Percentiles rank a stretch among this genome's conserved stretches.
phyloP scores from a whole-genome alignment of 805 yeast genomes.

The Maudiozyma serrabonitensis region DNA sequence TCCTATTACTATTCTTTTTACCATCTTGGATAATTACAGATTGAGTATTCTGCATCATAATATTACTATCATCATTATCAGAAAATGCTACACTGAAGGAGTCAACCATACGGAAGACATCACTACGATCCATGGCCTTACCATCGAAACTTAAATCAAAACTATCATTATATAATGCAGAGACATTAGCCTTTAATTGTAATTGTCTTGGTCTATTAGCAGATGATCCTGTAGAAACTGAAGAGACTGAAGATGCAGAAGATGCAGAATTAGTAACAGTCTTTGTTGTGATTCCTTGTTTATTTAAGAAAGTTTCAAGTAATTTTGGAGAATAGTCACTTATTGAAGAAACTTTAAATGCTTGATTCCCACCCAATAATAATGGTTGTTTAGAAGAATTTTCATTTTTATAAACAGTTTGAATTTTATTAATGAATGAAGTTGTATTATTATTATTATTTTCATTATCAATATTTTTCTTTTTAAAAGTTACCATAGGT shows the following conservation, averaged over 20 bases:
- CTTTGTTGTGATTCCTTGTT: background rate
- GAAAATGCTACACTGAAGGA: conserved; percentile 29
- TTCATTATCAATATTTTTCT: background rate
- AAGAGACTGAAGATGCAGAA: background rate
- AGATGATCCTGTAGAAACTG: background rate
- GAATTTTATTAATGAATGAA: background rate
- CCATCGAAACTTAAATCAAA: conserved; percentile 39
- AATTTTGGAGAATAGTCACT: conserved; percentile 2
- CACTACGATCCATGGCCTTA: conserved; percentile 36
- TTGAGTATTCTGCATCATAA: background rate
- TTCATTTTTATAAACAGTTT: background rate
- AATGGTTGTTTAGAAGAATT: conserved; percentile 11
- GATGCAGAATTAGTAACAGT: background rate
- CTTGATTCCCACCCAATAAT: conserved; percentile 3
- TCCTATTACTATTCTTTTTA: background rate
- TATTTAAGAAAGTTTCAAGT: background rate
- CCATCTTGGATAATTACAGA: background rate
- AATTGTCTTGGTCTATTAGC: background rate
- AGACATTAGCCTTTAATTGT: background rate
- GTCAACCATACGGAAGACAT: conserved; percentile 34
- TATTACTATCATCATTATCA: conserved; percentile 22
- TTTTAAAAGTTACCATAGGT: conserved; percentile 1
- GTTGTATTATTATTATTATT: background rate
- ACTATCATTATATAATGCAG: conserved; percentile 15
- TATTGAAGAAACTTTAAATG: conserved; percentile 1